phyloP scores from a whole-genome alignment of 208 protist species.

The Giardia muris region DNA sequence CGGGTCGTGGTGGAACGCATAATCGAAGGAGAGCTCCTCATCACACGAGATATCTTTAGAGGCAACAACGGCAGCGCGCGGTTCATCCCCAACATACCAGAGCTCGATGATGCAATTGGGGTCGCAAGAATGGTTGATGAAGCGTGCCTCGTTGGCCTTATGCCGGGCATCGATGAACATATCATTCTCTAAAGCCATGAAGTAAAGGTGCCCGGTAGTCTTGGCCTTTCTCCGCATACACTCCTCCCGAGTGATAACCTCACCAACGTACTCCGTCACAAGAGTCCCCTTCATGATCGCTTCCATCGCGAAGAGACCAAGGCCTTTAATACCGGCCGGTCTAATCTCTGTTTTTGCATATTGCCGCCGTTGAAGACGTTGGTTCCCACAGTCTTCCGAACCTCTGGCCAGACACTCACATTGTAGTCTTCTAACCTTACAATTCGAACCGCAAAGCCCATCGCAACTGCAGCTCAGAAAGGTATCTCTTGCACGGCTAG shows the following conservation, averaged over 20 bases:
- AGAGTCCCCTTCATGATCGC: neutral
- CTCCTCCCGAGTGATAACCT: constrained; percentile 14
- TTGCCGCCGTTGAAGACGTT: neutral
- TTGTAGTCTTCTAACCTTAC: neutral
- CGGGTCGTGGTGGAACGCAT: constrained; percentile 11
- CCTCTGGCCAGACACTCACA: neutral
- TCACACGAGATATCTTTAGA: constrained; percentile 39
- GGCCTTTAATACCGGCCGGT: neutral
- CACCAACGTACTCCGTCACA: constrained; percentile 36
- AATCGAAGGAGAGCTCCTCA: constrained; percentile 50
- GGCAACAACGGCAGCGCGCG: constrained; percentile 47
- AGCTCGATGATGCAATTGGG: constrained; percentile 48
- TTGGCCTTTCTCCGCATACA: neutral
- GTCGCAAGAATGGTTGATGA: constrained; percentile 54
- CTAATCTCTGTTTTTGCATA: neutral
- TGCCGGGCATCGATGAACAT: constrained; percentile 42
- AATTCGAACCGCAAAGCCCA: neutral
- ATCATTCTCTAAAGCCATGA: neutral
- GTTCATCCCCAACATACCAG: constrained; percentile 39
- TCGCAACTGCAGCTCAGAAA: neutral
- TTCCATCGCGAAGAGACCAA: constrained; percentile 32
- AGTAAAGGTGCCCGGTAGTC: neutral
- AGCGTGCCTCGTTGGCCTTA: constrained; percentile 47
- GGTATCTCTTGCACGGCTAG: neutral
- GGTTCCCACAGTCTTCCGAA: neutral